A percentile compares a stretch with the other conserved stretches of the same genome.
phyloP scores from a whole-genome alignment of 192 early-diverging fungal genomes.

The Obelidium mucronatum region DNA sequence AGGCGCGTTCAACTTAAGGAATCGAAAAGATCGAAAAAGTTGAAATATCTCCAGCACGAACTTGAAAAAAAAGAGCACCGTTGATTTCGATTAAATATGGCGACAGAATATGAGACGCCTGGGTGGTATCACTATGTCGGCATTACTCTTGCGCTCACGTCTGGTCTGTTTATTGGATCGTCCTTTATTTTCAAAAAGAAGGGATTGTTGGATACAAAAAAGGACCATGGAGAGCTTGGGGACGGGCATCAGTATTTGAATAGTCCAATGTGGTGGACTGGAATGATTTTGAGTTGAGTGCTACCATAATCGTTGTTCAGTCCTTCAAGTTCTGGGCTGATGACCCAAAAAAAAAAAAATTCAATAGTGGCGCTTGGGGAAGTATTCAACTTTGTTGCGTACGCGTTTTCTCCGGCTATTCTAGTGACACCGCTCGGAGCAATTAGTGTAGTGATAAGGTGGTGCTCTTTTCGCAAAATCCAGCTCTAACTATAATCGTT shows the following conservation, averaged over 20 bases:
- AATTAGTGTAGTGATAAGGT: slow-evolving; percentile 88
- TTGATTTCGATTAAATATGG: too few species aligned
- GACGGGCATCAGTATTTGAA: slow-evolving; percentile 78
- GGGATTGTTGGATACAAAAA: slow-evolving; percentile 74
- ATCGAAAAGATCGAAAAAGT: too few species aligned
- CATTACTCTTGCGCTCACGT: slow-evolving; percentile 82
- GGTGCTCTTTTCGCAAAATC: background rate
- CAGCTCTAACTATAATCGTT: background rate
- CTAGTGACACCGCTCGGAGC: slow-evolving; percentile 92
- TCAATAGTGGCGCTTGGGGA: slow-evolving; percentile 84
- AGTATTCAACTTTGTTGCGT: slow-evolving; percentile 91
- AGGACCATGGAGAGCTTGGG: slow-evolving; percentile 18
- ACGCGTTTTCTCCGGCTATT: slow-evolving; percentile 93
- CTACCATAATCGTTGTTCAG: too few species aligned
- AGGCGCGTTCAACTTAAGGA: too few species aligned
- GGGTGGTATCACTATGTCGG: slow-evolving; percentile 64
- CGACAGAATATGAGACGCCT: too few species aligned
- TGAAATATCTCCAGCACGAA: too few species aligned
- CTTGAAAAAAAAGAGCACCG: too few species aligned
- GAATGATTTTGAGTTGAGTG: slow-evolving; percentile 77
- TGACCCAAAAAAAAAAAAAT: too few species aligned
- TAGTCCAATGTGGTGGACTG: slow-evolving; percentile 88
- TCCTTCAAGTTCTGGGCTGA: background rate
- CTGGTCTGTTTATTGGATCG: slow-evolving; percentile 84
- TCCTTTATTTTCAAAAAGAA: slow-evolving; percentile 93